Evolutionary conservation across 345 rosid genomes (phyloP), one percentile per base, ranked within the genome.

Genomic region (Eucalyptus viminalis): DNA sequence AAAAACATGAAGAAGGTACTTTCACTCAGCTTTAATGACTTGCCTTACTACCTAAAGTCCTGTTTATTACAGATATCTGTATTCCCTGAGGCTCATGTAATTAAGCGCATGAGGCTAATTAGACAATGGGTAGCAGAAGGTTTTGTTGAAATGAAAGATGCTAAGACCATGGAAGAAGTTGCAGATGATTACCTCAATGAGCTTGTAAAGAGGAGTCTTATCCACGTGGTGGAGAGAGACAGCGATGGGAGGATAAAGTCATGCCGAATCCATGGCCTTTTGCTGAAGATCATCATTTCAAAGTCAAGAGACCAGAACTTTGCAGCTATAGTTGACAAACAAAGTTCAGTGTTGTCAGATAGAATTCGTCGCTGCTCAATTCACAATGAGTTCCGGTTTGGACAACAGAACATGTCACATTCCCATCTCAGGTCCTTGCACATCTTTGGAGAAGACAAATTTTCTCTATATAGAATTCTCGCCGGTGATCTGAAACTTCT

Each of bases 81-180:
- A 15, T 94, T 94, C 81, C 93, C 94, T 0, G 93, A 94, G 91
- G 93, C 43, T 69, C 88, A 90, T 60, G 81, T 19, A 9, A 90
- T 94, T 14, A 87, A 92, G 40, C 88, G 49, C 6, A 67, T 53
- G 89, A 92, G 91, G 89, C 88, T 93, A 51, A 72, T 90, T 86
- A 90, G 94, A 14, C 60, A 93, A 9, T 94, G 95, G 95, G 91
- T 90, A 22, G 93, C 94, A 1, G 94, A 93, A 86, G 94, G 94
- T 24, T 93, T 94, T 56, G 92, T 93, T 40, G 92, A 89, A 89
- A 88, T 31, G 49, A 92, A 90, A 88, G 91, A 90, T 83, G 95
- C 94, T 17, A 92, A 87, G 91, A 90, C 92, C 43, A 67, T 49
- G 16, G 95, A 93, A 88, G 95, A 94, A 87, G 93, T 91, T 87